Evolutionary conservation across 768 basidiomycete species (phyloP), one percentile per base, ranked within the genome.

Genomic region (Suillus ampliporus): DNA sequence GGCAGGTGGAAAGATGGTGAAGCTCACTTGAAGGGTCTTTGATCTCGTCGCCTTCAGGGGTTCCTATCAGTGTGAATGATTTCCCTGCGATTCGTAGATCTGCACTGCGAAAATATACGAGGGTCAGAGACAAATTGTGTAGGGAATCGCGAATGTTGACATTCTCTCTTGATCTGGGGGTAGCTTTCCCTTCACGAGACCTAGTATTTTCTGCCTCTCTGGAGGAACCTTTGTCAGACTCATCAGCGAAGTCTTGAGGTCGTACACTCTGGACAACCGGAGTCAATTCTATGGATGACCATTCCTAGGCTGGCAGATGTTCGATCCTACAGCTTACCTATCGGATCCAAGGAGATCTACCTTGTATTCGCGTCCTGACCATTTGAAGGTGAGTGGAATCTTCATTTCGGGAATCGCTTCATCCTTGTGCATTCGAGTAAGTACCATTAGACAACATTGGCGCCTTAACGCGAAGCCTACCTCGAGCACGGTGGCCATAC

Each of bases 11-110:
- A 34, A 60, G 48, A 51, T 58, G 37, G n/a, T 13, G 58, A 44
- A 21, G 73, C 79, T 65, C 64, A 87, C 90, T 77, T 10, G 85
- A 83, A 11, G 90, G 91, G 75, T 93, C 92, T 71, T 91, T 93
- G 72, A 94, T 88, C 71, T 94, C 92, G 64, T 90, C 83, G 37
- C 92, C 92, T 75, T 92, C 86, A 1, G 92, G 91, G 7, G 94
- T 95, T 13, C 95, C 95, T 21, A 95, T 78, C 13, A 95, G 80
- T n/a, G 87, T 90, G 71, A 95, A 95, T 70, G 89, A 92, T 80
- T 88, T 89, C 52, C 88, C 86, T 0, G 77, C 64, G 6, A 92
- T 79, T 46, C 83, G 81, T 38, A 92, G 78, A 66, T 90, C 88
- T 23, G 82, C 79, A 46, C 88, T 90, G 63, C 54, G 50, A 11